Conservation (phyloP, 2,329 filamentous ascomycete genomes). For the Stromatinia cepivora region DNA sequence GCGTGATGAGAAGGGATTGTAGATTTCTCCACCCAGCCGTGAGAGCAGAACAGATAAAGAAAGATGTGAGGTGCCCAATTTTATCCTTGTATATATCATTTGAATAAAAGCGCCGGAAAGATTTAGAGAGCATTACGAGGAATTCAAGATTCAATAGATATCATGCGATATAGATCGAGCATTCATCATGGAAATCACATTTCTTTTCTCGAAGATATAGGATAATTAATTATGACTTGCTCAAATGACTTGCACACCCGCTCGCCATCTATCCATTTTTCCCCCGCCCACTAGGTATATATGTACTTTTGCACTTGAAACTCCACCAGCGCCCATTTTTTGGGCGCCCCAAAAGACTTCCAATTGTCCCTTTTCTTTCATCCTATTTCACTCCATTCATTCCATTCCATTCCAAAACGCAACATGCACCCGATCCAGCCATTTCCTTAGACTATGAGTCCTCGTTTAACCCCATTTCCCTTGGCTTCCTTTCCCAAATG, state of each 20-base stretch:
- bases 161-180: neutral
- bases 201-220: neutral
- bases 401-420: neutral
- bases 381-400: too few relatives aligned
- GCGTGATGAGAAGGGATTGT: slow-evolving; percentile 33
- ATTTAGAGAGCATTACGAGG: neutral
- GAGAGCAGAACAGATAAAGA: neutral
- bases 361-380: neutral
- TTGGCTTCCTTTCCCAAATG: neutral
- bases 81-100: neutral
- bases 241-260: neutral
- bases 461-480: neutral
- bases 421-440: neutral
- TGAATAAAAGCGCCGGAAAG: neutral
- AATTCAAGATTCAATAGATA: neutral
- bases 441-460: neutral
- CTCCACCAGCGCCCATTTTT: neutral
- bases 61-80: neutral
- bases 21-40: neutral
- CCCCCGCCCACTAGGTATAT: neutral
- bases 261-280: neutral
- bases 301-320: slow-evolving; percentile 5
- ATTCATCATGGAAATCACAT: neutral
- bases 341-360: neutral
- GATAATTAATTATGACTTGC: neutral